Conservation (phyloP, 257 asterid genomes). For the Solanum okadae region DNA sequence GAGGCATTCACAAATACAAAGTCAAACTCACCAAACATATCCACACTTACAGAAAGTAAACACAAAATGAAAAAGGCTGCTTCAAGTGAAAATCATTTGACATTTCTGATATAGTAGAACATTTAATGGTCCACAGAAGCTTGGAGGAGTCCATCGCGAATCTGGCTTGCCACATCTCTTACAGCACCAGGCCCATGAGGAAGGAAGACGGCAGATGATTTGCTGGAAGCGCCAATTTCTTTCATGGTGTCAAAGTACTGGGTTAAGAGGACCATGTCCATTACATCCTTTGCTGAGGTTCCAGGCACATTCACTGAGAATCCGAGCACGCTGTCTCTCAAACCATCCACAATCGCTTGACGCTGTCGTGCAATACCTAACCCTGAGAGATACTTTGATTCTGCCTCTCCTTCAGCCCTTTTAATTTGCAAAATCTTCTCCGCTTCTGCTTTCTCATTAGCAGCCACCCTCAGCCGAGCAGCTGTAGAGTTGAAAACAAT, state of each 20-base stretch:
- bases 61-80: background rate
- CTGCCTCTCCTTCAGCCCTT: constrained; percentile 22
- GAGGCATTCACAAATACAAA: background rate
- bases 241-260: constrained; percentile 27
- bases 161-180: constrained; percentile 18
- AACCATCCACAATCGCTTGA: constrained; percentile 24
- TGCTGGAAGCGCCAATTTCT: constrained; percentile 19
- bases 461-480: constrained; percentile 18
- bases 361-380: constrained; percentile 24
- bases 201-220: constrained; percentile 17
- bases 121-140: background rate
- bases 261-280: constrained; percentile 23
- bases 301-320: constrained; percentile 23
- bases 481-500: background rate
- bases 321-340: constrained; percentile 20
- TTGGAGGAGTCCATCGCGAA: constrained; percentile 23
- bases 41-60: background rate
- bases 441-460: constrained; percentile 21
- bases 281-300: constrained; percentile 21
- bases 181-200: constrained; percentile 29
- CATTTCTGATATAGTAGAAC: background rate
- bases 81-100: background rate
- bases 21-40: background rate
- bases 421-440: constrained; percentile 19
- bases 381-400: constrained; percentile 13